Evolutionary conservation across 169 alveolate species (phyloP).

Genomic region (Plasmodium malariae): DNA sequence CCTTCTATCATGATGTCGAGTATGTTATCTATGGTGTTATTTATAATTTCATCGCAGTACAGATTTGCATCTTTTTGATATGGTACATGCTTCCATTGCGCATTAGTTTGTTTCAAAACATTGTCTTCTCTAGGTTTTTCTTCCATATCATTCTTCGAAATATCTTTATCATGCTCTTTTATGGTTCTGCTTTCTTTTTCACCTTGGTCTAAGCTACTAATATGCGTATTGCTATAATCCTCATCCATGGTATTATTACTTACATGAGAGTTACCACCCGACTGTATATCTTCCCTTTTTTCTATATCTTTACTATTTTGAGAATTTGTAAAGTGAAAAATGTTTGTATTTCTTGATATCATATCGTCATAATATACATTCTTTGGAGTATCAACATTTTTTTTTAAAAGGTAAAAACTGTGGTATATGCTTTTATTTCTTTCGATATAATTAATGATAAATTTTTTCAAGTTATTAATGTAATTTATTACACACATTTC

Average conservation of each 20-base stretch:
- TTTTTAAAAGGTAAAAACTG: constrained; percentile 37
- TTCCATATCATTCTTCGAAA: background rate
- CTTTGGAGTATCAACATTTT: constrained; percentile 22
- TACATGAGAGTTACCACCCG: background rate
- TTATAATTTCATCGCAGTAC: constrained; percentile 42
- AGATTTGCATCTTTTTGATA: constrained; percentile 3
- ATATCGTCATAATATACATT: constrained; percentile 34
- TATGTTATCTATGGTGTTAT: constrained; percentile 45
- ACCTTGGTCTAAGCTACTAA: no score
- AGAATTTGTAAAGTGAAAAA: constrained; percentile 35
- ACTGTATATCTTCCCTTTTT: background rate
- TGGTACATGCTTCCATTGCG: background rate
- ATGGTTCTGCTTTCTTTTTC: background rate
- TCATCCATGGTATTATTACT: background rate
- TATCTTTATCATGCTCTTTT: background rate
- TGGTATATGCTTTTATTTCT: constrained; percentile 36
- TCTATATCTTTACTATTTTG: background rate
- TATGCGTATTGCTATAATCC: no score
- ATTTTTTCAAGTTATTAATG: constrained; percentile 25
- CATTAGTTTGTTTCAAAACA: background rate
- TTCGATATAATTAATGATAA: constrained; percentile 28
- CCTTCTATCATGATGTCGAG: constrained; percentile 38
- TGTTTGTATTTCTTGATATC: constrained; percentile 28
- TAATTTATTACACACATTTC: constrained; percentile 26
- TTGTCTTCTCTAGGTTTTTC: background rate